A percentile compares a stretch with the other conserved stretches of the same genome.
Evolutionary conservation across 225 moss, liverwort and hornwort genomes (phyloP).

Genomic region (Ulota crispa): DNA sequence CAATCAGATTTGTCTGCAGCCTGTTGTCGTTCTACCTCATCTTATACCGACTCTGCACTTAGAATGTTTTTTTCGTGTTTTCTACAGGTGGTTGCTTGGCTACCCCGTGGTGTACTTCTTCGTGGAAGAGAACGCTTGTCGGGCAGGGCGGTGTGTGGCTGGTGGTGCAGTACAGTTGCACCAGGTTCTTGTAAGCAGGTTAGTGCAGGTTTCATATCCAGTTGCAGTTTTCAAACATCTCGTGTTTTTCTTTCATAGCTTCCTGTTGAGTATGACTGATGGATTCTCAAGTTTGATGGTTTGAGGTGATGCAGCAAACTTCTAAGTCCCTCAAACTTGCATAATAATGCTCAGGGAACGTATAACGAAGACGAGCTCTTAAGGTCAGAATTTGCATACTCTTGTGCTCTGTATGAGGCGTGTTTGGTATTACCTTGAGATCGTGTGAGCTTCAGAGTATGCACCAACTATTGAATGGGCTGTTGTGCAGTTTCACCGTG

Average conservation of each 20-base stretch:
- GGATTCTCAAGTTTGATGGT: conserved; percentile 2
- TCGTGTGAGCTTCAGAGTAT: neutral
- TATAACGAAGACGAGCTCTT: conserved; percentile 56
- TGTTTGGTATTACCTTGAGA: conserved; percentile 9
- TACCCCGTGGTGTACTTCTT: conserved; percentile 63
- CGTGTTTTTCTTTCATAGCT: neutral
- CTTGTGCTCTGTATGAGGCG: neutral
- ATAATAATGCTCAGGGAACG: conserved; percentile 17
- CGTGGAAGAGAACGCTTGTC: conserved; percentile 43
- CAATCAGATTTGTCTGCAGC: neutral
- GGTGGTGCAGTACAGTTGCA: conserved; percentile 42
- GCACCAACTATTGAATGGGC: conserved; percentile 4
- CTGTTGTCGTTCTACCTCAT: neutral
- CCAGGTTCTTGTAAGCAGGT: conserved; percentile 63
- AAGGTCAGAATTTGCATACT: conserved; percentile 34
- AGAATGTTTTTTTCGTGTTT: neutral
- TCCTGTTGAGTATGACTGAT: neutral
- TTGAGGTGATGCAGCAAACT: conserved; percentile 32
- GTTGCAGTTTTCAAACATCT: neutral
- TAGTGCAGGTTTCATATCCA: conserved; percentile 15
- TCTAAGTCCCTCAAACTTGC: conserved; percentile 27
- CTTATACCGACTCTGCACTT: neutral
- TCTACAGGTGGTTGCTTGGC: conserved; percentile 57
- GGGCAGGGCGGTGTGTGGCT: conserved; percentile 49
- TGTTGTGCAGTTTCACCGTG: conserved; percentile 53